A percentile compares a stretch with the other conserved stretches of the same genome.
These are phyloP conservation scores for Saprolegnia diclina DNA, from an alignment of 352 stramenopile species.

Conservation along the genomic window DNA sequence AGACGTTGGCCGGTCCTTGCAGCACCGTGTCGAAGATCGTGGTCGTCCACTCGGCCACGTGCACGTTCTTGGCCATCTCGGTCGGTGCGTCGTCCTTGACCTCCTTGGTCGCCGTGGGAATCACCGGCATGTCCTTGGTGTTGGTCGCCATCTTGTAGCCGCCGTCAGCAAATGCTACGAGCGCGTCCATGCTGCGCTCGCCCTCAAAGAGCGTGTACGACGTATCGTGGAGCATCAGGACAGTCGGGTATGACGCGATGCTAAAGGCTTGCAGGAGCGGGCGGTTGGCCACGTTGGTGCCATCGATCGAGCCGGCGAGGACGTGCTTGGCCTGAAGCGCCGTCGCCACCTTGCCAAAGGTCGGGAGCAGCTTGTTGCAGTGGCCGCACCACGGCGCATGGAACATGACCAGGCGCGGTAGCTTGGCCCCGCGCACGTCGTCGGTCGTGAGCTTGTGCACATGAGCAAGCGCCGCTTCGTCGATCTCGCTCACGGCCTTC, in stretches of 20 bases:
- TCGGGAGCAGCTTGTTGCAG: slow-evolving; percentile 8
- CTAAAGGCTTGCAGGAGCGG: neutral
- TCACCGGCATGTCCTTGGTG: slow-evolving; percentile 6
- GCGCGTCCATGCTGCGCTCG: slow-evolving; percentile 45
- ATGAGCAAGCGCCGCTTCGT: too few species aligned
- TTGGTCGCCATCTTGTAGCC: slow-evolving; percentile 47
- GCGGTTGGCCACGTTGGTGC: neutral
- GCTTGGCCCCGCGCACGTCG: too few species aligned
- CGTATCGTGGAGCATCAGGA: slow-evolving; percentile 6
- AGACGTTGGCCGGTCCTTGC: slow-evolving; percentile 8
- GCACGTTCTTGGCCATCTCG: slow-evolving; percentile 28
- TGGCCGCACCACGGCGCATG: slow-evolving; percentile 4
- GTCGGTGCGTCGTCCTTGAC: slow-evolving; percentile 39
- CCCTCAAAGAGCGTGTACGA: slow-evolving; percentile 29
- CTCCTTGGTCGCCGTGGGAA: slow-evolving; percentile 6
- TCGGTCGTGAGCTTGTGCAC: too few species aligned
- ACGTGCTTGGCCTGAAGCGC: neutral
- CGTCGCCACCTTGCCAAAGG: neutral
- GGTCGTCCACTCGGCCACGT: slow-evolving; percentile 48
- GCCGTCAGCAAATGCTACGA: slow-evolving; percentile 49
- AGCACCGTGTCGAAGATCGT: slow-evolving; percentile 50
- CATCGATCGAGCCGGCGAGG: neutral
- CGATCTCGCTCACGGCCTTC: too few species aligned
- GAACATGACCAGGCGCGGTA: neutral
- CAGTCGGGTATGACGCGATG: neutral